Percentiles rank a stretch among this genome's conserved stretches.
Evolutionary conservation across 179 eudicot species (phyloP).

Genomic region (Patellifolia procumbens): DNA sequence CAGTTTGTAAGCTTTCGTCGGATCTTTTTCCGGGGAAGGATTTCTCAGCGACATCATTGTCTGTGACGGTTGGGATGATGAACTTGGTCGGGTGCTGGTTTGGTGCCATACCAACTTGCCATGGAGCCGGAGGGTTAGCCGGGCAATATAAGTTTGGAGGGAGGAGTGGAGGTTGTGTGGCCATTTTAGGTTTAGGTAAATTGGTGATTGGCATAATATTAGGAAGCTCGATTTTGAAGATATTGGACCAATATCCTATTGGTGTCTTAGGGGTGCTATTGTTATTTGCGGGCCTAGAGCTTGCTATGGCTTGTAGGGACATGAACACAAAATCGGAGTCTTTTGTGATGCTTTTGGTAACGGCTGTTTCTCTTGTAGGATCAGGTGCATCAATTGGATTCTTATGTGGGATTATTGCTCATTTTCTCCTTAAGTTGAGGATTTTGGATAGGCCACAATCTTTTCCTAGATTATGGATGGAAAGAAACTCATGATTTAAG

Average conservation of each 20-base stretch:
- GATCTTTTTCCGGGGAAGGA: constrained; percentile 74
- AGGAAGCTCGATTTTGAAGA: constrained; percentile 68
- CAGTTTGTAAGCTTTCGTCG: constrained; percentile 70
- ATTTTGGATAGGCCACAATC: constrained; percentile 36
- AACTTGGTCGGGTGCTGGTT: constrained; percentile 90
- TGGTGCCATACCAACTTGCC: constrained; percentile 90
- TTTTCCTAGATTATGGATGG: constrained; percentile 39
- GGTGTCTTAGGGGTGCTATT: constrained; percentile 81
- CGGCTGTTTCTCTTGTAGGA: constrained; percentile 72
- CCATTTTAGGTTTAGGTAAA: constrained; percentile 65
- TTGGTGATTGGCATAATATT: constrained; percentile 59
- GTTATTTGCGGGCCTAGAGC: constrained; percentile 81
- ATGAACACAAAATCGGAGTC: constrained; percentile 67
- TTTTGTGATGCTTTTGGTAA: constrained; percentile 69
- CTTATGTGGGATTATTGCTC: constrained; percentile 60
- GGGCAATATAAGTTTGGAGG: constrained; percentile 98
- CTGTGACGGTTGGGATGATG: constrained; percentile 77
- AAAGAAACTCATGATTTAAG: constrained; percentile 13
- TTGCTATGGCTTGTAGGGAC: constrained; percentile 83
- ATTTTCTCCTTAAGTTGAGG: constrained; percentile 61
- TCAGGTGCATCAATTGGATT: constrained; percentile 79
- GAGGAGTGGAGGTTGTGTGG: constrained; percentile 91
- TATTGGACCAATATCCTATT: constrained; percentile 75
- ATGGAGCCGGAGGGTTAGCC: constrained; percentile 94
- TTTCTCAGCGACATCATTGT: constrained; percentile 68